Conservation (phyloP, 176 grass and related monocot genomes). For the Puccinellia tenuiflora region DNA sequence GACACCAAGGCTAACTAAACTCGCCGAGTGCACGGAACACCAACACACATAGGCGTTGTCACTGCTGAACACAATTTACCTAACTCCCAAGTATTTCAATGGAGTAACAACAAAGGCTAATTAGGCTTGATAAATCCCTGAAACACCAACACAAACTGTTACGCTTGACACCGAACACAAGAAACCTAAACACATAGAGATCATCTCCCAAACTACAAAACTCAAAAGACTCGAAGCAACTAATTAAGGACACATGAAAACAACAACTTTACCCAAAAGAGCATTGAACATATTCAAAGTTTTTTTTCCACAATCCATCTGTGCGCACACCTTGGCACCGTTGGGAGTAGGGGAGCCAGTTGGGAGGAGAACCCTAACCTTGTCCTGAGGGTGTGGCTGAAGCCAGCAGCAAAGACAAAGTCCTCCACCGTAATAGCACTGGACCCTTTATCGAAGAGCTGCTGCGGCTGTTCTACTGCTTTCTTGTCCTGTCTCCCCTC, state of each 20-base stretch:
- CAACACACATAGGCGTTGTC: too few species aligned
- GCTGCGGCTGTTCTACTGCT: conserved; percentile 56
- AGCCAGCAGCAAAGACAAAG: background rate
- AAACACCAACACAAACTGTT: too few species aligned
- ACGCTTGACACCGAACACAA: too few species aligned
- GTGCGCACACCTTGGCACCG: background rate
- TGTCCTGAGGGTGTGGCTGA: conserved; percentile 64
- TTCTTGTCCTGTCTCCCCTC: background rate
- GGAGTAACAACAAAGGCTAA: background rate
- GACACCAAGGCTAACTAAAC: background rate
- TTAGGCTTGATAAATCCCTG: background rate
- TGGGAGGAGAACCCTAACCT: conserved; percentile 31
- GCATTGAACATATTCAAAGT: too few species aligned
- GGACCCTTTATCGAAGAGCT: conserved; percentile 55
- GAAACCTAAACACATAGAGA: background rate
- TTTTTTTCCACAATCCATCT: background rate
- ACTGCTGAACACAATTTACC: too few species aligned
- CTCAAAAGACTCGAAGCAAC: background rate
- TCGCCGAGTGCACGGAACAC: too few species aligned
- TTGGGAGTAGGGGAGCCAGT: background rate
- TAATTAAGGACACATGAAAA: background rate
- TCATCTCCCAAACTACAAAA: conserved; percentile 3
- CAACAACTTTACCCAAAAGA: background rate
- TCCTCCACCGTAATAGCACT: conserved; percentile 71
- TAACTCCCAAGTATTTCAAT: background rate